Evolutionary conservation across 257 asterid species (phyloP), one percentile per base, ranked within the genome.

Genomic region (Schizonepeta tenuifolia): DNA sequence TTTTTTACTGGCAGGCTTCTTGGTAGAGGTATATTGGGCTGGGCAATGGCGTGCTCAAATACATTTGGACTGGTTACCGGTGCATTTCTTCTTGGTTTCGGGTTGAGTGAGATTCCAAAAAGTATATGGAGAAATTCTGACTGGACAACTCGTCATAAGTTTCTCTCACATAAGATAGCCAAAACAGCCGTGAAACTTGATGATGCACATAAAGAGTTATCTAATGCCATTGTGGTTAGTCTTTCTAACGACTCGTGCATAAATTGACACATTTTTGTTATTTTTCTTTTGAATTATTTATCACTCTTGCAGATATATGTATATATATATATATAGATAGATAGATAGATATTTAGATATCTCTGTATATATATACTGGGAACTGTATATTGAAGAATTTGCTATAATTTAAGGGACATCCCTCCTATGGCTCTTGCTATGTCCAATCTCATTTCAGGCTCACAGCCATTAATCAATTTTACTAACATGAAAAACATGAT

Each of bases 51-150:
- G 22, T 88, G 97, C 84, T 95, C 99, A 71, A 95, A 95, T 80
- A 95, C 99, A 12, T 95, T 95, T 85, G 99, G 99, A 82, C 97
- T 95, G 7, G 99, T 95, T 67, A 95, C 99, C 71, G 99, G 99
- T 67, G 93, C 95, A 68, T 95, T 95, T 83, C 99, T 95, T 87
- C 98, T 95, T 79, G 99, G 99, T 85, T 95, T 92, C 79, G 99
- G 98, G 77, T 85, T 95, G 83, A 87, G 93, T 72, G 99, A 95
- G 83, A 92, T 95, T 81, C 99, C 99, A 36, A 95, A 88, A 79
- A 75, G 81, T 80, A 81, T 90, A 77, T 95, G 99, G 99, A 90
- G 86, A 85, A 88, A 88, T 88, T 89, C 99, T 65, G 98, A 95
- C 82, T 95, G 99, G 99, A 85, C 90, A 57, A 90, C 79, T 71